These are phyloP conservation scores for Metschnikowia chrysomelidarum DNA, from an alignment of 805 yeast species.

Conservation along the genomic window DNA sequence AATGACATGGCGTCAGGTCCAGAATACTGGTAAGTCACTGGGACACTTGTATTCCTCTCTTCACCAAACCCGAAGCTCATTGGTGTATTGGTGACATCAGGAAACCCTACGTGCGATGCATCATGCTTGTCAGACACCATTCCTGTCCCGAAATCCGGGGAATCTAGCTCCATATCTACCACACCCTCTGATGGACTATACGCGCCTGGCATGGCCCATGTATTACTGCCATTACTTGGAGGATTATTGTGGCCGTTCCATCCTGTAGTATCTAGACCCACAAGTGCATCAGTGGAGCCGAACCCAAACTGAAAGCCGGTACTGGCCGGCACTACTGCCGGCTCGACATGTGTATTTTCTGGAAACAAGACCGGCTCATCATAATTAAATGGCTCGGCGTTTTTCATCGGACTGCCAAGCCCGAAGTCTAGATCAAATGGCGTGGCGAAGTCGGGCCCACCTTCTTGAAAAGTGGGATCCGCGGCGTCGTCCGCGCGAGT, in stretches of 20 bases:
- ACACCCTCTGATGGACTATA: no score
- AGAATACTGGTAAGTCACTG: no score
- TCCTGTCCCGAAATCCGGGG: not conserved
- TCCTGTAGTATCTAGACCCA: not conserved
- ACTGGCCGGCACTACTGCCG: not conserved
- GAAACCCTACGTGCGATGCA: no score
- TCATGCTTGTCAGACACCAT: no score
- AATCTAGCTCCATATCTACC: no score
- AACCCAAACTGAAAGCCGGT: not conserved
- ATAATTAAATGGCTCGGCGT: conserved; percentile 6
- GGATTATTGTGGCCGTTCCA: no score
- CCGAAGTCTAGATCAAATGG: conserved; percentile 3
- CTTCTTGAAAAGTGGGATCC: no score
- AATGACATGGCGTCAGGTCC: no score
- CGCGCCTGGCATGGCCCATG: conserved; percentile 17
- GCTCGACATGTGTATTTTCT: conserved; percentile 1
- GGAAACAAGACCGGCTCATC: conserved; percentile 8
- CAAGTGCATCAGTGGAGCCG: not conserved
- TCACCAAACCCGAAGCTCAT: not conserved
- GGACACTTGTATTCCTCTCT: no score
- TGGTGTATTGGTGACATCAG: no score
- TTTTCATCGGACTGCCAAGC: conserved; percentile 7
- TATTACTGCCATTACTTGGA: no score
- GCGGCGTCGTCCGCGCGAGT: no score
- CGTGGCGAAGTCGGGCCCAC: not conserved